Evolutionary conservation across 208 protist species (phyloP), one percentile per base, ranked within the genome.

Genomic region (Angomonas deanei): DNA sequence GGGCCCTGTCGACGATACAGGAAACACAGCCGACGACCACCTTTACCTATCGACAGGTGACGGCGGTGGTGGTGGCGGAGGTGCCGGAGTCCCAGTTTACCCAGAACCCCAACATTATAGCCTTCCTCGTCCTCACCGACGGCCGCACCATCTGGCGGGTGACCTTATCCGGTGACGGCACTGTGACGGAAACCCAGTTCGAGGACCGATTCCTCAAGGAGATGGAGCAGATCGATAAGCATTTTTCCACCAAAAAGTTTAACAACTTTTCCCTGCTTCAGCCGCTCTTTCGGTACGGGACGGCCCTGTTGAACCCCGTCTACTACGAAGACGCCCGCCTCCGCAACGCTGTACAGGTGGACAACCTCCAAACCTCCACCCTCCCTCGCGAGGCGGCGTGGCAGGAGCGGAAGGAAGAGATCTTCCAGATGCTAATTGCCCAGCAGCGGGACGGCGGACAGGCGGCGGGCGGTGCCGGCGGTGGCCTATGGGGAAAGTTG

Each of bases 141-240:
- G 88, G 88, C 27, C 33, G 56, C 0, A 68, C 64, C 11, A 42
- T 91, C 33, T 92, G 84, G 84, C 76, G 74, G 13, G 80, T 80
- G 21, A 66, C 82, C 55, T 32, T 94, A 34, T 64, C 59, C 36
- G 46, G 64, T 33, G 71, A 94, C 39, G 88, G 84, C 50, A 63
- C 36, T 26, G 42, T 78, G 11, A 17, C 11, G 34, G 78, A 82
- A 27, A 38, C 8, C 19, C 54, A 66, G 48, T 56, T 67, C 28
- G 49, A 57, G 28, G 71, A 80, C 28, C 28, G 11, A 5, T 59
- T 59, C 28, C 17, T 59, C 5, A 30, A 59, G 53, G 42, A 50
- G 19, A 19, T 50, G 8, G 42, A 50, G 13, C 42, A 50, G 17
- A 13, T 50, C 5, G 42, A 50, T 8, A 10, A 19, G 19, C 42